Conservation (phyloP, 2,329 filamentous ascomycete species). For the Exophiala sideris region DNA sequence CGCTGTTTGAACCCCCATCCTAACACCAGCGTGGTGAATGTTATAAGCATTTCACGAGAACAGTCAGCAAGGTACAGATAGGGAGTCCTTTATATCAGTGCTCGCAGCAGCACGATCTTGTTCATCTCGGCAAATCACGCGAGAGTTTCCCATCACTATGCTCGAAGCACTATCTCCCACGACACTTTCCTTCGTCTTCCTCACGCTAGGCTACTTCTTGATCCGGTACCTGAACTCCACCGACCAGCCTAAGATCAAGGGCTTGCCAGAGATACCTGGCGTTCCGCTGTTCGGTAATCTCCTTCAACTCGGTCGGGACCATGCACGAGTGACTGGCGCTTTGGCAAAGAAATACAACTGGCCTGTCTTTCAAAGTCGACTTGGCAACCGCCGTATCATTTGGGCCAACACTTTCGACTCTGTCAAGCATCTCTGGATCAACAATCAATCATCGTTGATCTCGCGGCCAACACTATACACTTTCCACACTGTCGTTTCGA, state of each 20-base stretch:
- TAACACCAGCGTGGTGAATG: too few relatives aligned
- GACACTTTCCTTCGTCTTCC: conserved; percentile 31
- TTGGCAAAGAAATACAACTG: conserved; percentile 59
- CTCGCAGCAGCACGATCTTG: too few relatives aligned
- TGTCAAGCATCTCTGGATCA: conserved; percentile 70
- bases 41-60: too few relatives aligned
- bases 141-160: conserved; percentile 5
- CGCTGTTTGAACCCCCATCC: too few relatives aligned
- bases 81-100: too few relatives aligned
- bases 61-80: too few relatives aligned
- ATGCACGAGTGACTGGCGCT: conserved; percentile 53
- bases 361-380: conserved; percentile 56
- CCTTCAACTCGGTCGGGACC: conserved; percentile 56
- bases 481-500: conserved; percentile 75
- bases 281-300: conserved; percentile 63
- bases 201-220: conserved; percentile 39
- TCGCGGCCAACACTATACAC: conserved; percentile 76
- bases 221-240: conserved; percentile 48
- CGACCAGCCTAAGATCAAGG: conserved; percentile 59
- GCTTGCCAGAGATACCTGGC: conserved; percentile 59
- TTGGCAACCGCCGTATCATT: conserved; percentile 57
- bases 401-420: conserved; percentile 77
- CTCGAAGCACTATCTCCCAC: conserved; percentile 20
- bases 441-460: conserved; percentile 72
- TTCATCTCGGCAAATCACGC: not conserved